These are phyloP conservation scores for Verticillium zaregamsianum DNA, from an alignment of 2,329 filamentous ascomycete genomes.

Conservation along the genomic window DNA sequence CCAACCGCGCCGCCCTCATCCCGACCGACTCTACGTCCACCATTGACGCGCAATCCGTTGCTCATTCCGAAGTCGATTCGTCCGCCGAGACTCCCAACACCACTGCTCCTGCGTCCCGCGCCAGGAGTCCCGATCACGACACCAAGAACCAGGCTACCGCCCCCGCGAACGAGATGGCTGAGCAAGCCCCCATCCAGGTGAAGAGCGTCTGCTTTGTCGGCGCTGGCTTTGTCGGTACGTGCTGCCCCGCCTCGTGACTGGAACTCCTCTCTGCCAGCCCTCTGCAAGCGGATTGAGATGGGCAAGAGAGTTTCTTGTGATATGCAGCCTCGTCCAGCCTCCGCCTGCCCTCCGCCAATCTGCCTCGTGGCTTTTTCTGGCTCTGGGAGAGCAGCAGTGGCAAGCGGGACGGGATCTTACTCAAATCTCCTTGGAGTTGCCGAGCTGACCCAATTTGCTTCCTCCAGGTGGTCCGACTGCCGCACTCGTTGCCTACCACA, in stretches of 20 bases:
- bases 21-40: conserved; percentile 10
- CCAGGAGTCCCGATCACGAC: conserved; percentile 11
- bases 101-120: conserved; percentile 11
- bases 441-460: conserved; percentile 2
- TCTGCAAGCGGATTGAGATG: not conserved
- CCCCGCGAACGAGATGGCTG: conserved; percentile 6
- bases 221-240: conserved; percentile 71
- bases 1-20: conserved; percentile 4
- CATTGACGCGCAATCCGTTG: conserved; percentile 8
- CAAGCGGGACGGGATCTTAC: not conserved
- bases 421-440: not conserved
- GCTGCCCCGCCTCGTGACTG: not conserved
- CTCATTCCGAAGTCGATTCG: conserved; percentile 12
- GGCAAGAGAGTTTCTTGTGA: not conserved
- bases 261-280: not conserved
- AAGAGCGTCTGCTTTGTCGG: conserved; percentile 68
- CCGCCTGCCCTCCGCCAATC: not conserved
- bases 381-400: not conserved
- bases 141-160: not conserved
- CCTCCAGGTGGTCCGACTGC: conserved; percentile 66
- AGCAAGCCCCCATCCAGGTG: conserved; percentile 13
- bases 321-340: not conserved
- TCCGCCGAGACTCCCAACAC: conserved; percentile 12
- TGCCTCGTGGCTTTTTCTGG: not conserved
- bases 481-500: conserved; percentile 69